Evolutionary conservation across 306 rosid species (phyloP), one percentile per base, ranked within the genome.

Genomic region (Cucurbita maxima): DNA sequence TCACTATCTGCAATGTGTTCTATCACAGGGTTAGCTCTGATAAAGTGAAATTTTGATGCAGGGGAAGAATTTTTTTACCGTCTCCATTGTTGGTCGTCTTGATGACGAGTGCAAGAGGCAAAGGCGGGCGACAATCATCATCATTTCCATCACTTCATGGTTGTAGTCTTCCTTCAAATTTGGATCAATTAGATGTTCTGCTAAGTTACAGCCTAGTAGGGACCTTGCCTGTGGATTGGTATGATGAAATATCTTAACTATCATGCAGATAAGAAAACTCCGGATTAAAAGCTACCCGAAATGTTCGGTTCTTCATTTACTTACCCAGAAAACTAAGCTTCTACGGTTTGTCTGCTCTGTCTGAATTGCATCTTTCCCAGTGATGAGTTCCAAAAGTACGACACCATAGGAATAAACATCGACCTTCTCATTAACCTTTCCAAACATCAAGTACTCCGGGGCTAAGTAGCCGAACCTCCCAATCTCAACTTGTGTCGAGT

Each of bases 381-480:
- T 82, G 76, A 84, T 75, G 74, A 84, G 86, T 64, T 84, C 88
- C 44, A 84, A 75, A 58, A 84, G 86, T 77, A 84, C 77, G 61
- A 84, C 86, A 25, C 88, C 86, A 43, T 71, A 84, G 10, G 86
- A 84, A 80, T 84, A 84, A 47, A 84, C 86, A 45, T 84, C 84
- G 43, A 78, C 78, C 76, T 84, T 84, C 60, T 84, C 88, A 74
- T 84, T 78, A 45, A 84, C 66, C 58, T 70, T 80, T 57, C 86
- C 86, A 69, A 72, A 79, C 88, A 82, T 82, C 79, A 82, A 40
- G 79, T 82, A 82, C 79, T 84, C 84, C 0, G 86, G 86, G 55
- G 84, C 88, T 25, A 77, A 60, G 77, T 82, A 79, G 62, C 86
- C 84, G 30, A 75, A 82, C 4, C 80, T 82, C 75, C 88, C 83